These are phyloP conservation scores for Hawksworthiomyces lignivorus DNA, from an alignment of 2,329 filamentous ascomycete species.

Conservation along the genomic window DNA sequence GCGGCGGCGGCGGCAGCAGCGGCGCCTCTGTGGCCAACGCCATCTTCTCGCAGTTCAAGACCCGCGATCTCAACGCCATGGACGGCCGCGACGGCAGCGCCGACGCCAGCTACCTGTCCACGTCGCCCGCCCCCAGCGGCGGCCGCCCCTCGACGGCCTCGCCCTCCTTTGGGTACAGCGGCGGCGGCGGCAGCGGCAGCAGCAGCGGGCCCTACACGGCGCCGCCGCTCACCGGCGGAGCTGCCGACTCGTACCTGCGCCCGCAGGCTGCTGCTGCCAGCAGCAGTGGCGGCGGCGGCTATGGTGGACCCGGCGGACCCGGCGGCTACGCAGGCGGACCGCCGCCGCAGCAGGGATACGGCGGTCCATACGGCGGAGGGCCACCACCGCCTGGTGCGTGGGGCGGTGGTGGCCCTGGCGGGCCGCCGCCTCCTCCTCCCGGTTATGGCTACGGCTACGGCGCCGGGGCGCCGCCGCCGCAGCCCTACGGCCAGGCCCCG, in stretches of 20 bases:
- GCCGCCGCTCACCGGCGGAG: slow-evolving; percentile 8
- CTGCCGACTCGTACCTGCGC: slow-evolving; percentile 12
- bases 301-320: not conserved
- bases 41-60: slow-evolving; percentile 54
- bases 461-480: slow-evolving; percentile 3
- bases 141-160: slow-evolving; percentile 9
- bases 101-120: slow-evolving; percentile 23
- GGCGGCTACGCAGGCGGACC: not conserved
- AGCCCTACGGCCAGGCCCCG: slow-evolving; percentile 5
- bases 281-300: not conserved
- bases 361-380: not conserved
- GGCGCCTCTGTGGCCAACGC: slow-evolving; percentile 38
- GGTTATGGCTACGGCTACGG: slow-evolving; percentile 2
- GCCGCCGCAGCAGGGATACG: no score
- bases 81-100: slow-evolving; percentile 34
- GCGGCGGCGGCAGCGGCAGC: slow-evolving; percentile 11
- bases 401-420: slow-evolving; percentile 2
- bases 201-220: not conserved
- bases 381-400: slow-evolving; percentile 2
- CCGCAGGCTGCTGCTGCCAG: slow-evolving; percentile 7
- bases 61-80: slow-evolving; percentile 50
- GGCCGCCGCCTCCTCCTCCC: slow-evolving; percentile 3
- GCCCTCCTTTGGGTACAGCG: slow-evolving; percentile 34
- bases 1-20: slow-evolving; percentile 1
- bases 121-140: slow-evolving; percentile 24